Evolutionary conservation across 352 stramenopile genomes (phyloP).

Genomic region (Globisporangium yorkense): DNA sequence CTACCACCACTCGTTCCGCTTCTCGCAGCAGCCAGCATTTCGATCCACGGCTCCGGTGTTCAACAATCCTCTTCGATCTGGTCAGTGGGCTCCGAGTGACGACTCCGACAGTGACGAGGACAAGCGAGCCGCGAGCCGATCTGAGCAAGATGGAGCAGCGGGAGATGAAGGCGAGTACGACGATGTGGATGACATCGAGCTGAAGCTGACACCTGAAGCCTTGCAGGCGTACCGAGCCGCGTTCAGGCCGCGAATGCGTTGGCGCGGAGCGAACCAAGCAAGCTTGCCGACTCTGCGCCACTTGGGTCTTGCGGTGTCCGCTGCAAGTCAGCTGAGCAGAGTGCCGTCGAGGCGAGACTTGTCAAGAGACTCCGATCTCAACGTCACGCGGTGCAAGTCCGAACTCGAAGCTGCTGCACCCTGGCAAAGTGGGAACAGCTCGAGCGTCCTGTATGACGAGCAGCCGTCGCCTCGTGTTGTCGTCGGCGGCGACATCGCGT

Average conservation of each 20-base stretch:
- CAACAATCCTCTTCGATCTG: slow-evolving; percentile 32
- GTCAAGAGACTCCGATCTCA: not conserved
- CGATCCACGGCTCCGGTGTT: slow-evolving; percentile 20
- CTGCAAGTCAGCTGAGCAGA: slow-evolving; percentile 2
- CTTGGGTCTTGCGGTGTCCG: slow-evolving; percentile 6
- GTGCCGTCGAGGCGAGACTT: not conserved
- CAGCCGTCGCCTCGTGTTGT: too few species aligned
- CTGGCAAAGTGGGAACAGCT: not conserved
- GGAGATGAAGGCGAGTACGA: slow-evolving; percentile 10
- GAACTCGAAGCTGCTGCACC: not conserved
- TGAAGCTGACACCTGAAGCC: slow-evolving; percentile 8
- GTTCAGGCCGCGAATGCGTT: slow-evolving; percentile 5
- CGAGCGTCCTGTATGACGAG: not conserved
- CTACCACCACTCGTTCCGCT: slow-evolving; percentile 23
- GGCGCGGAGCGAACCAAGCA: not conserved
- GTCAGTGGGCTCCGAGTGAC: slow-evolving; percentile 35
- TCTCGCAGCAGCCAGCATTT: slow-evolving; percentile 45
- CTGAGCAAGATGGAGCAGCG: not conserved
- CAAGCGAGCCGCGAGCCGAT: not conserved
- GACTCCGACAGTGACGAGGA: slow-evolving; percentile 46
- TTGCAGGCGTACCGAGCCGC: slow-evolving; percentile 8
- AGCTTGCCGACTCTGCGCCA: not conserved
- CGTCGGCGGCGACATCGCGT: slow-evolving; percentile 24
- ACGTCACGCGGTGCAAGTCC: not conserved
- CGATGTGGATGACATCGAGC: slow-evolving; percentile 16